Percentiles rank a stretch among this genome's conserved stretches.
phyloP scores from a whole-genome alignment of 2,329 filamentous ascomycete species.

The Clarireedia monteithiana region DNA sequence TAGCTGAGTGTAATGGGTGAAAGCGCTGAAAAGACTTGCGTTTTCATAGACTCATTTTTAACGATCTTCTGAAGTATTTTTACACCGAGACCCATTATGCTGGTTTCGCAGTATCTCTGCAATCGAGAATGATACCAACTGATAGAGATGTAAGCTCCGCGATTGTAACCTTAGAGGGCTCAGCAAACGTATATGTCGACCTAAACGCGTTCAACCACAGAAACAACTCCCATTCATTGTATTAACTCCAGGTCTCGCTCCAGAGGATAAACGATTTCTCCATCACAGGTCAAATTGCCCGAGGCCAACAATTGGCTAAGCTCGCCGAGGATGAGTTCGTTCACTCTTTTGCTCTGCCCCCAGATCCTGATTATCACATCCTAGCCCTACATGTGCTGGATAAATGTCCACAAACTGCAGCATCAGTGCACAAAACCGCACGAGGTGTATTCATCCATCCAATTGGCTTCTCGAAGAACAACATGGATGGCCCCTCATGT shows the following conservation, averaged over 20 bases:
- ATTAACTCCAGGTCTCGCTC: neutral
- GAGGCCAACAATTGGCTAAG: neutral
- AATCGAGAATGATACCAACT: no score
- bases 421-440: no score
- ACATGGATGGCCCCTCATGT: no score
- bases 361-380: neutral
- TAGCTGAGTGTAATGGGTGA: neutral
- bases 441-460: neutral
- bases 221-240: neutral
- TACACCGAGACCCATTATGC: neutral
- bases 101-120: no score
- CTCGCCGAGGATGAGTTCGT: neutral
- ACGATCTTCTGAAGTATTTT: conserved; percentile 17
- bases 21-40: conserved; percentile 16
- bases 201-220: no score
- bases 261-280: neutral
- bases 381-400: neutral
- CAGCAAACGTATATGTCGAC: no score
- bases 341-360: neutral
- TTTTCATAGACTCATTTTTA: conserved; percentile 62
- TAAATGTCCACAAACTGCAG: neutral
- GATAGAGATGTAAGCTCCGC: no score
- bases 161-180: no score
- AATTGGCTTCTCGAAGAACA: neutral
- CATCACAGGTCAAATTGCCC: neutral